Evolutionary conservation across 106 monocot species (phyloP), one percentile per base, ranked within the genome.

Genomic region (Amphibolis antarctica): DNA sequence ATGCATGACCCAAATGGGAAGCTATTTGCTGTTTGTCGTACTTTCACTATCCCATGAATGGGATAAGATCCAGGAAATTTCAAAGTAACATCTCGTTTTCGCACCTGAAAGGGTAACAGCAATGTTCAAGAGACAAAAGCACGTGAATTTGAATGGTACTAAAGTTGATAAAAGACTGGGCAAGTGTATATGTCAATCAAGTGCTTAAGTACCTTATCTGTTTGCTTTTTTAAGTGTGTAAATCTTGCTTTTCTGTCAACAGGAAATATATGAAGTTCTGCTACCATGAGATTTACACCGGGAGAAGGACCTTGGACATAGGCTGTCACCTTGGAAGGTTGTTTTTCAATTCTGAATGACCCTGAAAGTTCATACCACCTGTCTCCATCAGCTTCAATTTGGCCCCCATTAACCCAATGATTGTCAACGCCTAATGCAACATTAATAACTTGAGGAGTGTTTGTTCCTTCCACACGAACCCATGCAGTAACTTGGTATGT

Each of bases 401-500:
- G 82, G n/a, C 85, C 88, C 1, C 84, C 92, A 67, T 93, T 93
- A 15, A 93, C 53, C 82, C 80, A 88, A 24, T 79, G 74, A 22
- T 55, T 51, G 58, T 88, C 88, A 11, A 88, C 82, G 14, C 74
- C 76, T 6, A 93, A 24, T 63, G 88, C 82, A 27, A 85, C 70
- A 68, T 85, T 88, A 47, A 93, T 71, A 62, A 28, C 78, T 71
- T 85, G 88, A 51, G 88, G 73, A 61, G 75, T 77, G 19, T 30
- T 75, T 46, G 62, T 42, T 15, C 27, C 59, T 27, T 85, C 78
- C 11, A 88, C 66, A 59, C 88, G 77, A 68, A 88, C 92, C 92
- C 92, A 92, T 28, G 85, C 80, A 3, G 87, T 80, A 12, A 88
- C 76, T 71, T 92, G 92, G 65, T 92, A 92, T 18, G 92, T 92